Evolutionary conservation across 441 rosid species (phyloP).

Genomic region (Jatropha multifida): DNA sequence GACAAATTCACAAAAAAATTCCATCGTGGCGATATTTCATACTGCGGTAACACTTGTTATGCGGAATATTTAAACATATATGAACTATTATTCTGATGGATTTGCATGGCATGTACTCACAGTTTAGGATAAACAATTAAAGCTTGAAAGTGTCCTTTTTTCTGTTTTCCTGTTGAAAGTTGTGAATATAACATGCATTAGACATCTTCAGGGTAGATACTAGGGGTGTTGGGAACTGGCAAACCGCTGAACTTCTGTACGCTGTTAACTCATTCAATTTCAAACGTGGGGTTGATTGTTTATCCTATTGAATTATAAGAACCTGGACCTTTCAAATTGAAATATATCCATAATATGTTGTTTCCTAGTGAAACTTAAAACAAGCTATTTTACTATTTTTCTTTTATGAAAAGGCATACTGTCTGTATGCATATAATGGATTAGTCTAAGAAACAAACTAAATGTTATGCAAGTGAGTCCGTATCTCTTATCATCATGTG

Average conservation of each 20-base stretch:
- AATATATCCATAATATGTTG: not conserved
- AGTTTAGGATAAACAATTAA: not conserved
- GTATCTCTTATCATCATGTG: too few relatives aligned
- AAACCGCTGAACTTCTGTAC: not conserved
- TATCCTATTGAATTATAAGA: not conserved
- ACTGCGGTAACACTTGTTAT: slow-evolving; percentile 56
- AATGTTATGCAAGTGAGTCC: too few relatives aligned
- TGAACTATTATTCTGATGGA: not conserved
- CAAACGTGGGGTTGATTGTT: not conserved
- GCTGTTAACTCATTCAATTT: not conserved
- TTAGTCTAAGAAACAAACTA: too few relatives aligned
- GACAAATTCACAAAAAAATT: slow-evolving; percentile 73
- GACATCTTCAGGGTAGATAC: not conserved
- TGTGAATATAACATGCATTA: not conserved
- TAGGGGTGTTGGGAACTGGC: not conserved
- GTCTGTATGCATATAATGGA: too few relatives aligned
- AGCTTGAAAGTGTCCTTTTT: not conserved
- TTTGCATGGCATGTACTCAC: not conserved
- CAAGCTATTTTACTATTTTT: too few relatives aligned
- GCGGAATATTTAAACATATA: slow-evolving; percentile 4
- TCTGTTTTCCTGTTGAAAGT: slow-evolving; percentile 4
- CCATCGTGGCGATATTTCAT: slow-evolving; percentile 88
- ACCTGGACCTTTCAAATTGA: not conserved
- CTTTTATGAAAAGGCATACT: too few relatives aligned
- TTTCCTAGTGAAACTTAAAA: not conserved